Conservation (phyloP, 352 stramenopile genomes). For the Phytophthora kernoviae region DNA sequence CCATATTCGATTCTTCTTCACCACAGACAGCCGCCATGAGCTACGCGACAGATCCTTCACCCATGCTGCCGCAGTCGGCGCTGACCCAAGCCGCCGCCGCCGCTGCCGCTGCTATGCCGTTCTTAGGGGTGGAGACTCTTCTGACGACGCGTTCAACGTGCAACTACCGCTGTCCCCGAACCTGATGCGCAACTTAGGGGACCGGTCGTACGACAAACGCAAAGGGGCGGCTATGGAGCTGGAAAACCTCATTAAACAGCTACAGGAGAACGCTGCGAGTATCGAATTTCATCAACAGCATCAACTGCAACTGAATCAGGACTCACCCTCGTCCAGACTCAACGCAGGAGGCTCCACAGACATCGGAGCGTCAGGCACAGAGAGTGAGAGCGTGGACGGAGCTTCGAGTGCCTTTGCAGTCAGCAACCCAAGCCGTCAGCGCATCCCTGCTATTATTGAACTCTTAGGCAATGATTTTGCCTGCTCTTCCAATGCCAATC, state of each 20-base stretch:
- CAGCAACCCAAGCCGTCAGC: slow-evolving; percentile 64
- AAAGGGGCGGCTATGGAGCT: slow-evolving; percentile 99
- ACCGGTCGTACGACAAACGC: slow-evolving; percentile 99
- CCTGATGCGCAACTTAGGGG: slow-evolving; percentile 92
- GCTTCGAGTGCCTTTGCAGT: slow-evolving; percentile 6
- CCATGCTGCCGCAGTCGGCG: slow-evolving; percentile 63
- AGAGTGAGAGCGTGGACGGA: slow-evolving; percentile 33
- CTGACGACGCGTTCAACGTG: slow-evolving; percentile 43
- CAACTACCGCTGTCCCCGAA: slow-evolving; percentile 78
- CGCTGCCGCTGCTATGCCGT: slow-evolving; percentile 52
- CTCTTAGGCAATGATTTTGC: slow-evolving; percentile 98
- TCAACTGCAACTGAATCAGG: slow-evolving; percentile 32
- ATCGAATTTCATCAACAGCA: slow-evolving; percentile 75
- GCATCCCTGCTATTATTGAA: slow-evolving; percentile 95
- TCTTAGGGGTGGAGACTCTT: slow-evolving; percentile 35
- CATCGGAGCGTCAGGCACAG: slow-evolving; percentile 14
- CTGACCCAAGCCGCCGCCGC: slow-evolving; percentile 49
- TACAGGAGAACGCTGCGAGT: slow-evolving; percentile 93
- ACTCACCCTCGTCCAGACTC: slow-evolving; percentile 16
- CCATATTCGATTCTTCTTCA: slow-evolving; percentile 1
- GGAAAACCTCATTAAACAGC: slow-evolving; percentile 97
- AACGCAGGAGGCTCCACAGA: slow-evolving; percentile 7
- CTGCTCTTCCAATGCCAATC: slow-evolving; percentile 98
- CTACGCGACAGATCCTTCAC: slow-evolving; percentile 38
- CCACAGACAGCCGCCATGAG: slow-evolving; percentile 26